Base-by-base conservation (phyloP, 2,329 filamentous ascomycete genomes). In the Ilyonectria robusta region DNA sequence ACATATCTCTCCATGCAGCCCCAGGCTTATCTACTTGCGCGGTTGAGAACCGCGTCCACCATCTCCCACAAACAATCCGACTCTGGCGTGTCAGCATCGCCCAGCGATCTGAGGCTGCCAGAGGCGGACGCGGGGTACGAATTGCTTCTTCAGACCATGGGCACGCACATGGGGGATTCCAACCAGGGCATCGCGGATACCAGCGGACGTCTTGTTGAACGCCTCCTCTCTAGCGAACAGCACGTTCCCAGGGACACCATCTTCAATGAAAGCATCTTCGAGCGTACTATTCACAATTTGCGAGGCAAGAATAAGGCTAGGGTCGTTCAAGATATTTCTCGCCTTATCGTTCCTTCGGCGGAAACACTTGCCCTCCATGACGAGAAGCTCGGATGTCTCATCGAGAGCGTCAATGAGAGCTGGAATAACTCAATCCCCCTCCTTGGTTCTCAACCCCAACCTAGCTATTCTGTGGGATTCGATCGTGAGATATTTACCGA, bases 391-490 rank as follows among this genome's bases (percentile, higher is more conserved):
- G 11, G 31, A 33, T 11, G 11, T 65, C 65, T 85, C 6, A 72
- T 73, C 26, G 81, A 86, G 68, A 83, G 79, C 66, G 75, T 81
- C 42, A 83, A 84, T 67, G 77, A 84, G 75, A 75, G 76, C 62
- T 85, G 82, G 83, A 79, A 78, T 59, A 81, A 80, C 66, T 78
- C 78, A 6, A 75, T 82, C 40, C 77, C 82, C 9, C 44, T 85
- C 0, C 77, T 68, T 33, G 72, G 73, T 2, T 68, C 78, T 54
- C 78, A 78, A 57, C 83, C 81, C 13, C 82, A 86, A 71, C 83
- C 83, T 2, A 81, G 85, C 70, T 85, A 83, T 68, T 78, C 80
- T 29, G 77, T 84, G 6, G 82, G 81, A 31, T 85, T 86, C 67
- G 74, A 57, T 48, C 75, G 78, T 19, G 69, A 78, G 5, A 81